Conservation (phyloP, 768 basidiomycete genomes). For the Porpolomopsis calyptriformis region DNA sequence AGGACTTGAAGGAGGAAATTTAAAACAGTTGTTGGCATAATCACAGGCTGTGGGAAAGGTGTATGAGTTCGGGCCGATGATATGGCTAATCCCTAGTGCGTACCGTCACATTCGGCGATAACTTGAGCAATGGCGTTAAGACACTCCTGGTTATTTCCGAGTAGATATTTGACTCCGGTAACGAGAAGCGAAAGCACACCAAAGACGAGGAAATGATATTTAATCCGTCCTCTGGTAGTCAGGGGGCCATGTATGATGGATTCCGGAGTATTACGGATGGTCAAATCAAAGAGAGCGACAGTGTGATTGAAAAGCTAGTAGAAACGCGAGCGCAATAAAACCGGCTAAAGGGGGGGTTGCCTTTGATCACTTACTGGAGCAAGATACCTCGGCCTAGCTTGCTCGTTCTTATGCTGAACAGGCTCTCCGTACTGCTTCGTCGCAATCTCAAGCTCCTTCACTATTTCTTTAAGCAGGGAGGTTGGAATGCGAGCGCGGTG, state of each 20-base stretch:
- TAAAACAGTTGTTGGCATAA: neutral
- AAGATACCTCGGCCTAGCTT: neutral
- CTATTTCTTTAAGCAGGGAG: constrained; percentile 12
- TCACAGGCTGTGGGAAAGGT: neutral
- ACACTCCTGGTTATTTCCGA: neutral
- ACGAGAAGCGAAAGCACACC: neutral
- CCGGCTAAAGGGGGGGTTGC: neutral
- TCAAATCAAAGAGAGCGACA: constrained; percentile 13
- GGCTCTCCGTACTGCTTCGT: too few species aligned
- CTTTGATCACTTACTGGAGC: neutral
- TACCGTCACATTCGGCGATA: constrained; percentile 3
- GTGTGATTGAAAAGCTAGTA: neutral
- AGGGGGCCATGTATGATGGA: neutral
- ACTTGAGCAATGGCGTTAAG: constrained; percentile 1
- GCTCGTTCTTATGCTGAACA: neutral
- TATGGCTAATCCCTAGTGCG: neutral
- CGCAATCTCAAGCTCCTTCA: constrained; percentile 8
- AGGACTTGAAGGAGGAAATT: neutral
- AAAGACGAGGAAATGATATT: constrained; percentile 3
- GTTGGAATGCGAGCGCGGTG: constrained; percentile 15
- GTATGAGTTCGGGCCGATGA: neutral
- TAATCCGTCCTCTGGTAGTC: neutral
- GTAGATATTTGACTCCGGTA: neutral
- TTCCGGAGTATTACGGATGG: neutral
- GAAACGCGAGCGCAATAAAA: neutral